These are phyloP conservation scores for Boletus rubescentipes DNA, from an alignment of 768 basidiomycete genomes.

Conservation along the genomic window DNA sequence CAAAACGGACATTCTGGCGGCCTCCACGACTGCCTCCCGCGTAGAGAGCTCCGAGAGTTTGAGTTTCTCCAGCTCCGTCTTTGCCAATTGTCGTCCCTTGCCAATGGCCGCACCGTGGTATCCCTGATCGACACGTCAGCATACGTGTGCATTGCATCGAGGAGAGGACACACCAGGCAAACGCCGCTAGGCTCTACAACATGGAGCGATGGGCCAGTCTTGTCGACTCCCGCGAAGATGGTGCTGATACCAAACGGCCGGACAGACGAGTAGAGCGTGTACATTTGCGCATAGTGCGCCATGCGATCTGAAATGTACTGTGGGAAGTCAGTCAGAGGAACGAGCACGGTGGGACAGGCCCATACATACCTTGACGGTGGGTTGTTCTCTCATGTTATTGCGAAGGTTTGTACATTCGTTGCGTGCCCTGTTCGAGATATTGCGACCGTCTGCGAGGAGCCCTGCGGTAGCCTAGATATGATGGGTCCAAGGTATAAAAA, in stretches of 20 bases:
- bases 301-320: slow-evolving; percentile 74
- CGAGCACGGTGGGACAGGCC: neutral
- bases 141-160: neutral
- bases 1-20: slow-evolving; percentile 84
- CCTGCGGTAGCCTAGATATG: slow-evolving; percentile 81
- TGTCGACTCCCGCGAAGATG: slow-evolving; percentile 87
- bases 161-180: slow-evolving; percentile 61
- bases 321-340: neutral
- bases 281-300: slow-evolving; percentile 88
- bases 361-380: slow-evolving; percentile 71
- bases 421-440: slow-evolving; percentile 78
- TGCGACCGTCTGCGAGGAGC: slow-evolving; percentile 89
- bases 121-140: slow-evolving; percentile 51
- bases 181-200: slow-evolving; percentile 95
- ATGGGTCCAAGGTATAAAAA: slow-evolving; percentile 1
- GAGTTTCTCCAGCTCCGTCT: slow-evolving; percentile 97
- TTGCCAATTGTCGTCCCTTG: slow-evolving; percentile 96
- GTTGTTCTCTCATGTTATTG: slow-evolving; percentile 67
- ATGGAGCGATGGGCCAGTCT: slow-evolving; percentile 81
- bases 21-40: slow-evolving; percentile 87
- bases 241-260: slow-evolving; percentile 96
- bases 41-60: slow-evolving; percentile 77
- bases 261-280: slow-evolving; percentile 97
- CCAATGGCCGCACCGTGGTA: slow-evolving; percentile 97
- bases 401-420: slow-evolving; percentile 79